Percentiles rank a stretch among this genome's conserved stretches.
Evolutionary conservation across 176 grass and related monocot species (phyloP).

Genomic region (Tillandsia fasciculata): DNA sequence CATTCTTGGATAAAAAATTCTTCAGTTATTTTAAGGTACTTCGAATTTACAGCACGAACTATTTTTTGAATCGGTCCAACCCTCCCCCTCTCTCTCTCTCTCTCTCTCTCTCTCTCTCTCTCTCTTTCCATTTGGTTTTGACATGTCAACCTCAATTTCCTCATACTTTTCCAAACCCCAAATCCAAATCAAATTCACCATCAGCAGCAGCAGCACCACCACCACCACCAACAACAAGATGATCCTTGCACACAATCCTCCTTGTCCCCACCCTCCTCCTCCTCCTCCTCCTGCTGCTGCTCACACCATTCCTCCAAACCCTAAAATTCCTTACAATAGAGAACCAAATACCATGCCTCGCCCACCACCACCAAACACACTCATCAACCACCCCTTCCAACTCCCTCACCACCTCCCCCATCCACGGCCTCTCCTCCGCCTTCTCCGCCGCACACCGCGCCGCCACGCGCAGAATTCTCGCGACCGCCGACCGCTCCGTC

Average conservation of each 20-base stretch:
- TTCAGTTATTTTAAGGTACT: too few relatives aligned
- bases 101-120: too few relatives aligned
- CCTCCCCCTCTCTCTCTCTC: too few relatives aligned
- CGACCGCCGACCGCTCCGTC: slow-evolving; percentile 12
- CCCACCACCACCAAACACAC: slow-evolving; percentile 17
- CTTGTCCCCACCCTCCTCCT: slow-evolving; percentile 42
- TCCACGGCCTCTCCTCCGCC: slow-evolving; percentile 38
- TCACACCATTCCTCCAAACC: slow-evolving; percentile 38
- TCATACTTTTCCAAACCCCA: not conserved
- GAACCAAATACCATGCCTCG: not conserved
- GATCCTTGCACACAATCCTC: slow-evolving; percentile 73
- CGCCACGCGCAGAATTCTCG: slow-evolving; percentile 42
- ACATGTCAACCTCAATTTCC: not conserved
- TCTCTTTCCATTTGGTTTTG: not conserved
- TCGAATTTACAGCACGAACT: too few relatives aligned
- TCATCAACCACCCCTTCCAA: slow-evolving; percentile 38
- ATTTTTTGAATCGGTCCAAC: too few relatives aligned
- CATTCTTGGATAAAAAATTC: too few relatives aligned
- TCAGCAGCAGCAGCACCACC: not conserved
- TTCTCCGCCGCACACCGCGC: slow-evolving; percentile 53
- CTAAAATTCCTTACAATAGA: slow-evolving; percentile 24
- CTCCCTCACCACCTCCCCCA: slow-evolving; percentile 65
- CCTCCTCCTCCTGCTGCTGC: too few relatives aligned
- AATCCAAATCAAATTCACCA: not conserved
- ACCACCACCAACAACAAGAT: slow-evolving; percentile 20